These are phyloP conservation scores for Gelatoporia subvermispora DNA, from an alignment of 768 basidiomycete species.

Conservation along the genomic window DNA sequence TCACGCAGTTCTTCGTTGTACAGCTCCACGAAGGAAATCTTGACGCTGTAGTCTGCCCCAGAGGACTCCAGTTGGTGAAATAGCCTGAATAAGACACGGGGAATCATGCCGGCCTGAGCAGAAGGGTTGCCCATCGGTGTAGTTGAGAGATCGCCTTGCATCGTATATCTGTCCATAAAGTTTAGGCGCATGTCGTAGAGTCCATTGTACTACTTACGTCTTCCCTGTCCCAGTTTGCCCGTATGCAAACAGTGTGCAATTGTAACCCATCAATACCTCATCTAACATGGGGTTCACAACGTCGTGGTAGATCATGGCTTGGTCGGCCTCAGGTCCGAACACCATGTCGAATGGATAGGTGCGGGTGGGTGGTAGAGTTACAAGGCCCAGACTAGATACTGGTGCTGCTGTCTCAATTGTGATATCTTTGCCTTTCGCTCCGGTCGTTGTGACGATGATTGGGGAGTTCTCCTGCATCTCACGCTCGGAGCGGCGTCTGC, in stretches of 20 bases:
- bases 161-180: conserved; percentile 65
- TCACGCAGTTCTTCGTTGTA: conserved; percentile 99
- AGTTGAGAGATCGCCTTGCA: conserved; percentile 89
- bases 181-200: not conserved
- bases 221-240: conserved; percentile 99
- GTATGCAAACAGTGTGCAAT: conserved; percentile 96
- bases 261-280: conserved; percentile 93
- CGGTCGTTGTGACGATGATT: conserved; percentile 75
- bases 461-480: conserved; percentile 86
- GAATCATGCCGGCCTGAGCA: conserved; percentile 90
- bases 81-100: conserved; percentile 85
- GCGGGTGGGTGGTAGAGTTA: conserved; percentile 68
- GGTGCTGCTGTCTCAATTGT: conserved; percentile 77
- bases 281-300: conserved; percentile 91
- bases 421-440: conserved; percentile 70
- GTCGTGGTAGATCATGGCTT: conserved; percentile 88
- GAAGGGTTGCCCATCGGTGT: conserved; percentile 88
- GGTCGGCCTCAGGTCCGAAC: conserved; percentile 96
- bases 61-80: conserved; percentile 83
- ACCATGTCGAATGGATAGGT: conserved; percentile 95
- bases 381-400: conserved; percentile 63
- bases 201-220: conserved; percentile 58
- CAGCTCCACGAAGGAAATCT: conserved; percentile 89
- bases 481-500: conserved; percentile 77
- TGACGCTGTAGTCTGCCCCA: conserved; percentile 82